A percentile compares a stretch with the other conserved stretches of the same genome.
These are phyloP conservation scores for Monilinia fructigena DNA, from an alignment of 2,329 filamentous ascomycete species.

Conservation along the genomic window DNA sequence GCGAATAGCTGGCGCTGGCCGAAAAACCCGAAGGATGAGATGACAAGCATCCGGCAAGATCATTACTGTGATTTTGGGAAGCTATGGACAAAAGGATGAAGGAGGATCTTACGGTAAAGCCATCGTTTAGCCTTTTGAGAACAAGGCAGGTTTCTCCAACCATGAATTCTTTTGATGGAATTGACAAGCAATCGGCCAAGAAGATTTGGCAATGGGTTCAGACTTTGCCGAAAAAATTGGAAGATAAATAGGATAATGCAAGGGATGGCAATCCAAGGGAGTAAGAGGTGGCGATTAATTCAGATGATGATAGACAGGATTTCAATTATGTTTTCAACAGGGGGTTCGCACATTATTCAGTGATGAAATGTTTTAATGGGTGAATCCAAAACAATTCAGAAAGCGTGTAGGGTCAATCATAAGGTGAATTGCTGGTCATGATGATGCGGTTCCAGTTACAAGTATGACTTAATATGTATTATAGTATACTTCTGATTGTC, in stretches of 20 bases:
- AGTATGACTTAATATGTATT: neutral
- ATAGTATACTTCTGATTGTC: neutral
- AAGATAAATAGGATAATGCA: neutral
- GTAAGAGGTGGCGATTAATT: neutral
- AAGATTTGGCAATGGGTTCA: constrained; percentile 7
- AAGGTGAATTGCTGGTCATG: neutral
- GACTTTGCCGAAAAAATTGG: neutral
- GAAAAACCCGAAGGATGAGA: neutral
- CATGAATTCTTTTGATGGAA: neutral
- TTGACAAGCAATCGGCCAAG: neutral
- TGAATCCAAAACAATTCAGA: neutral
- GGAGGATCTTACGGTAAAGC: neutral
- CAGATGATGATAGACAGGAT: neutral
- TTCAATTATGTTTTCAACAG: neutral
- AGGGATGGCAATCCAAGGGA: neutral
- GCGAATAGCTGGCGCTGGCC: constrained; percentile 1
- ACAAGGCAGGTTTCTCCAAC: constrained; percentile 4
- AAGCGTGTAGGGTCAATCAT: neutral
- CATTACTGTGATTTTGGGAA: constrained; percentile 13
- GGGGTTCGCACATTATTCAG: neutral
- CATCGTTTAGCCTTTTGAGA: neutral
- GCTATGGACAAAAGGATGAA: neutral
- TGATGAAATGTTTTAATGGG: neutral
- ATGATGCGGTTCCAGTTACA: neutral
- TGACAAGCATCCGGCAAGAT: constrained; percentile 7